Evolutionary conservation across 2,329 filamentous ascomycete genomes (phyloP), one percentile per base, ranked within the genome.

Genomic region (Penicillium sp.): DNA sequence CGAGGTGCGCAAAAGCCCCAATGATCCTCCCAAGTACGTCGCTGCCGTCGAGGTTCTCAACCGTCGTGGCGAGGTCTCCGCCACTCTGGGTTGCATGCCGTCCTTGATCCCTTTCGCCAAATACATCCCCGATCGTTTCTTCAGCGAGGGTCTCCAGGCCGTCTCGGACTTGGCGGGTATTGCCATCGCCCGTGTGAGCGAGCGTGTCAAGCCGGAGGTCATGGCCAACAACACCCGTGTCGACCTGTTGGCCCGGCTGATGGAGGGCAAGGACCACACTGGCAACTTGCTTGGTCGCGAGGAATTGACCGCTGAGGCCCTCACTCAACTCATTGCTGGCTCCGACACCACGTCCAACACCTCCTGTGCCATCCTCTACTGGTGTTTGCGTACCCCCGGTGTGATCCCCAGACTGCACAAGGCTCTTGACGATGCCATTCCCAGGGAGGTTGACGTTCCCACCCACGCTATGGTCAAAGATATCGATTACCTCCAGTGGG

Each of bases 11-110:
- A 70, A 73, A 50, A 77, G 77, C 0, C 80, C 83, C 0, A 74
- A 81, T 49, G 74, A 77, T 1, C 74, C 79, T 2, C 79, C 85
- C 3, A 80, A 80, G 23, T 88, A 85, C 59, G 86, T 85, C 0
- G 80, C 85, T 0, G 90, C 89, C 8, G 87, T 95, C 51, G 84
- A 95, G 69, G 90, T 95, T 3, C 75, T 95, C 44, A 95, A 95
- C 71, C 80, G 89, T 11, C 78, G 89, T 40, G 90, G 89, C 45
- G 89, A 95, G 63, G 88, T 95, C 24, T 90, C 85, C 10, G 86
- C 82, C 3, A 83, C 89, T 0, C 74, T 96, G 3, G 89, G 89
- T 1, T 86, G 81, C 60, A 73, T 84, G 44, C 88, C 89, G 0
- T 69, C 73, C 48, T 72, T 95, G 39, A 91, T 87, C 66, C 87